phyloP scores from a whole-genome alignment of 2,329 filamentous ascomycete species.

The Fusarium lateritium region DNA sequence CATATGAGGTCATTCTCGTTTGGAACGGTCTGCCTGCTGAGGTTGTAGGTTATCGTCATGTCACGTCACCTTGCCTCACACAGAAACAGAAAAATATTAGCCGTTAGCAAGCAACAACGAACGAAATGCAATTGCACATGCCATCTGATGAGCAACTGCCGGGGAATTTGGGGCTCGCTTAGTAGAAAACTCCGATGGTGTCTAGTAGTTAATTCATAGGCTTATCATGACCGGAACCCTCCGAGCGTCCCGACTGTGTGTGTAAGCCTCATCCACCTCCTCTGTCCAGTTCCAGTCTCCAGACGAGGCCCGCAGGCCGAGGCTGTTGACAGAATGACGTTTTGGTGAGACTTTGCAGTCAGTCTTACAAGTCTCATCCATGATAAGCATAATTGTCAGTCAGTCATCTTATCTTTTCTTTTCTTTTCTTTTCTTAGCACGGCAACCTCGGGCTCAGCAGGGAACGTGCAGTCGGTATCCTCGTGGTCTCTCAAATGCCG shows the following conservation, averaged over 20 bases:
- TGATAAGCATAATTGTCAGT: slow-evolving; percentile 24
- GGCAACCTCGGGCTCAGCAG: slow-evolving; percentile 41
- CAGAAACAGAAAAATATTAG: slow-evolving; percentile 1
- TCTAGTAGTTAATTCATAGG: not conserved
- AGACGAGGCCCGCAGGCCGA: slow-evolving; percentile 1
- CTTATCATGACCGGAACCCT: slow-evolving; percentile 4
- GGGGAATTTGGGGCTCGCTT: not conserved
- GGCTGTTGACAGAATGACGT: slow-evolving; percentile 30
- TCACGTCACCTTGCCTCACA: slow-evolving; percentile 6
- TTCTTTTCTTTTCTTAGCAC: slow-evolving; percentile 13
- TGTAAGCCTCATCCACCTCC: slow-evolving; percentile 26
- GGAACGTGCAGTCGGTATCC: slow-evolving; percentile 20
- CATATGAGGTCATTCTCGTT: slow-evolving; percentile 31
- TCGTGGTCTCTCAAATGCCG: slow-evolving; percentile 22
- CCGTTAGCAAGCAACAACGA: not conserved
- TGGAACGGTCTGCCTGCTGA: not conserved
- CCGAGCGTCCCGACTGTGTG: slow-evolving; percentile 30
- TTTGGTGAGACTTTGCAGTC: slow-evolving; percentile 11
- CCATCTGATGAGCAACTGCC: not conserved
- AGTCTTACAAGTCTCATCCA: slow-evolving; percentile 9
- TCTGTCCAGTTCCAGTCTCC: too few species aligned
- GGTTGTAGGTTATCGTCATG: slow-evolving; percentile 7
- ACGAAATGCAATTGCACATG: not conserved
- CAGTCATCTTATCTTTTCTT: not conserved
- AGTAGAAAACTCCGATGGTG: not conserved